Conservation (phyloP, 2,329 filamentous ascomycete genomes). For the Fusarium tjaetaba region DNA sequence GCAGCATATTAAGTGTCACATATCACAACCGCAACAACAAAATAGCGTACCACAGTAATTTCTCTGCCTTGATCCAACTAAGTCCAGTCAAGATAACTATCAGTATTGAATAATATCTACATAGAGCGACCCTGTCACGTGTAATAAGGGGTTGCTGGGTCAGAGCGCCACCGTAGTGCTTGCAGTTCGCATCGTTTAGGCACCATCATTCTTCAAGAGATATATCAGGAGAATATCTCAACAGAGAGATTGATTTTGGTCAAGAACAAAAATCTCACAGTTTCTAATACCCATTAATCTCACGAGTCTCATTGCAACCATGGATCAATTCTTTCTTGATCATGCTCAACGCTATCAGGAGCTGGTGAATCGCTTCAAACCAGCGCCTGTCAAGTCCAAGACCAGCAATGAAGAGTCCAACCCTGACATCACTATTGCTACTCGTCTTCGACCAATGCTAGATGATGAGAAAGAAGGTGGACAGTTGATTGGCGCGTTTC, state of each 20-base stretch:
- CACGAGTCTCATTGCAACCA: background rate
- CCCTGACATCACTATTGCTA: constrained; percentile 49
- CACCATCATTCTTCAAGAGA: constrained; percentile 5
- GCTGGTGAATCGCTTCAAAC: constrained; percentile 45
- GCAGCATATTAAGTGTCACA: background rate
- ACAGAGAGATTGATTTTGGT: no score
- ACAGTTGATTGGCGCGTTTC: constrained; percentile 40
- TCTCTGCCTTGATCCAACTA: background rate
- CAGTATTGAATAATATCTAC: background rate
- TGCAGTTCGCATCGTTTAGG: constrained; percentile 19
- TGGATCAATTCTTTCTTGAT: constrained; percentile 49
- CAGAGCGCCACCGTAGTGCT: constrained; percentile 18
- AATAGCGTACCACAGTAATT: background rate
- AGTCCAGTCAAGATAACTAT: no score
- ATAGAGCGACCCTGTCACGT: background rate
- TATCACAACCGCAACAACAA: background rate
- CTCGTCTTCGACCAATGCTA: constrained; percentile 51
- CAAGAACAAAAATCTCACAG: background rate
- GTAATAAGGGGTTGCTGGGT: constrained; percentile 24
- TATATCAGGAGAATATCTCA: constrained; percentile 7
- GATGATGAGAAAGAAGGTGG: constrained; percentile 47
- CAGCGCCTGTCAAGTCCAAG: constrained; percentile 18
- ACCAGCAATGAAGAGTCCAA: constrained; percentile 9
- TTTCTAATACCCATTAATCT: background rate
- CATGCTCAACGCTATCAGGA: constrained; percentile 44